Conservation (phyloP, 306 rosid genomes). For the Vachellia collinsii region DNA sequence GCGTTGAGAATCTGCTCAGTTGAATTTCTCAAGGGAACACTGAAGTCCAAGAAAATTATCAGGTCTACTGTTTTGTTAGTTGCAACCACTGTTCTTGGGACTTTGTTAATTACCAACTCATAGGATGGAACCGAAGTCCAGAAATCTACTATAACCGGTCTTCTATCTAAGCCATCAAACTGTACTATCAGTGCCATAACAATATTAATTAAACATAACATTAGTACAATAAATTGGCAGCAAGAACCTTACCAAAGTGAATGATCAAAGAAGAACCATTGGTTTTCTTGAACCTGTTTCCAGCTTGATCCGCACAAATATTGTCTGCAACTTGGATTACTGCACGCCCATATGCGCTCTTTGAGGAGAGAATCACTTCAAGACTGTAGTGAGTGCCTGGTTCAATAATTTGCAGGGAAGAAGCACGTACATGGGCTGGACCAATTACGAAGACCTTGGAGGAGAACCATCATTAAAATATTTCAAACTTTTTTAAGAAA, state of each 20-base stretch:
- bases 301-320: slow-evolving; percentile 63
- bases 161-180: slow-evolving; percentile 56
- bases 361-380: slow-evolving; percentile 46
- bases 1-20: slow-evolving; percentile 57
- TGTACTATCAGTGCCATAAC: slow-evolving; percentile 15
- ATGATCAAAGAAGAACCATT: slow-evolving; percentile 53
- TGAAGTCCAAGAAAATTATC: slow-evolving; percentile 61
- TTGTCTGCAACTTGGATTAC: slow-evolving; percentile 49
- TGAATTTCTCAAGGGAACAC: slow-evolving; percentile 58
- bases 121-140: slow-evolving; percentile 76
- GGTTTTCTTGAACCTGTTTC: slow-evolving; percentile 57
- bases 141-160: slow-evolving; percentile 62
- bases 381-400: slow-evolving; percentile 52
- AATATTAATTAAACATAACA: not conserved
- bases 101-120: slow-evolving; percentile 56
- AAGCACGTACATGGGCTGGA: slow-evolving; percentile 47
- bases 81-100: slow-evolving; percentile 67
- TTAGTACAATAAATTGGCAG: slow-evolving; percentile 17
- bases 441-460: slow-evolving; percentile 56
- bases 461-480: slow-evolving; percentile 23
- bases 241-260: slow-evolving; percentile 56
- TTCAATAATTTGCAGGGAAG: slow-evolving; percentile 49
- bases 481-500: slow-evolving; percentile 2
- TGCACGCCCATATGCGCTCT: slow-evolving; percentile 42
- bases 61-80: slow-evolving; percentile 61